phyloP scores from a whole-genome alignment of 108 stramenopile species.

The Skeletonema marinoi region DNA sequence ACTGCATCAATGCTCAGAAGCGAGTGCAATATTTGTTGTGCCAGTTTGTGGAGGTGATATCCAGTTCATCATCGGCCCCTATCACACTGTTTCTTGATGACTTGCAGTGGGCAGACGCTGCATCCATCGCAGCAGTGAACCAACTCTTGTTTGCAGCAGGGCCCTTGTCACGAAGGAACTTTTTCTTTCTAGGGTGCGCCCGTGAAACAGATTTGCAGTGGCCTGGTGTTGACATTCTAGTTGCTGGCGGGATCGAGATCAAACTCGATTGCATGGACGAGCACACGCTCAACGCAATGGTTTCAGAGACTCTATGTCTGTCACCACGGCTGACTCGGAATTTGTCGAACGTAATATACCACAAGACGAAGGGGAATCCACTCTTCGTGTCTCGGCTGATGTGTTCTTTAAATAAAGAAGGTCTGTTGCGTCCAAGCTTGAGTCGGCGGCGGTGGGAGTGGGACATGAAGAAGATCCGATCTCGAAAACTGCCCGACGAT shows the following conservation, averaged over 20 bases:
- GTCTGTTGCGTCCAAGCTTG: not conserved
- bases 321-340: not conserved
- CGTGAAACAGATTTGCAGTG: not conserved
- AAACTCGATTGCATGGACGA: not conserved
- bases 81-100: not conserved
- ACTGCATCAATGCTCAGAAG: not conserved
- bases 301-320: conserved; percentile 13
- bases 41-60: not conserved
- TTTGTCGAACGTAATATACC: conserved; percentile 3
- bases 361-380: conserved; percentile 22
- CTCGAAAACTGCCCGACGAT: not conserved
- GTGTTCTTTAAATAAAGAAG: not conserved
- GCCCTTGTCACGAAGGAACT: not conserved
- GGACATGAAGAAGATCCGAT: not conserved
- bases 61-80: no score
- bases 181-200: not conserved
- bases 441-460: not conserved
- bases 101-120: conserved; percentile 6
- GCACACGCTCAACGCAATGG: not conserved
- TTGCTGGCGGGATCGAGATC: not conserved
- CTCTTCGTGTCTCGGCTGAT: conserved; percentile 9
- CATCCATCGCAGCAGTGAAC: conserved; percentile 12
- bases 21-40: conserved; percentile 7
- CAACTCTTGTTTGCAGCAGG: not conserved
- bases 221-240: not conserved